Conservation (phyloP, 352 stramenopile species). For the Pythium myriotylum region DNA sequence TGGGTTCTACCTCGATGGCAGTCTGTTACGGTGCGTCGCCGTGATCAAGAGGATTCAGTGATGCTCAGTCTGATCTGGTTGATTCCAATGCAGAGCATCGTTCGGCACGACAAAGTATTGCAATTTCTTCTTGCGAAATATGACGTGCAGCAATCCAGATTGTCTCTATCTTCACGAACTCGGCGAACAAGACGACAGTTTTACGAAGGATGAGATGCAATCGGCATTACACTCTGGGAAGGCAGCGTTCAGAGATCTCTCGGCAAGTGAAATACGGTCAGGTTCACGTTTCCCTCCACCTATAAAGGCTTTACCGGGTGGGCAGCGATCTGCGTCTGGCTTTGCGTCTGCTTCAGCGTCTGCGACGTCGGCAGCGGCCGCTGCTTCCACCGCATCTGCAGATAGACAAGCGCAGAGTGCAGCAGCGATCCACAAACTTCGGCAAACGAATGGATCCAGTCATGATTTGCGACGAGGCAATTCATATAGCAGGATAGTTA, state of each 20-base stretch:
- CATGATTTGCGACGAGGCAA: slow-evolving; percentile 15
- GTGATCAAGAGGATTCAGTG: neutral
- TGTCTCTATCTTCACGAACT: slow-evolving; percentile 95
- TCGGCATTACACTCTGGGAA: slow-evolving; percentile 77
- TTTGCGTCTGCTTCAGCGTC: slow-evolving; percentile 13
- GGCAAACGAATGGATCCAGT: slow-evolving; percentile 28
- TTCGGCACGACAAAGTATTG: slow-evolving; percentile 97
- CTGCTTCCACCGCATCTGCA: slow-evolving; percentile 12
- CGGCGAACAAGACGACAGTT: slow-evolving; percentile 91
- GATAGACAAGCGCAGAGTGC: slow-evolving; percentile 78
- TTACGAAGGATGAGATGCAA: slow-evolving; percentile 95
- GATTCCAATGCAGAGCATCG: slow-evolving; percentile 56
- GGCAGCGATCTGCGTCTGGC: slow-evolving; percentile 13
- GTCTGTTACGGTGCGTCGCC: slow-evolving; percentile 59
- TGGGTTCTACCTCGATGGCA: slow-evolving; percentile 85
- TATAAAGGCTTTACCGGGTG: neutral
- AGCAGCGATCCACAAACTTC: slow-evolving; percentile 69
- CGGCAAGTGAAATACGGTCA: slow-evolving; percentile 46
- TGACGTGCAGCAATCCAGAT: slow-evolving; percentile 93
- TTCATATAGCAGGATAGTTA: slow-evolving; percentile 25
- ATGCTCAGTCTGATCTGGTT: too few relatives aligned
- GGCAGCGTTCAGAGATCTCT: slow-evolving; percentile 62
- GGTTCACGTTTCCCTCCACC: slow-evolving; percentile 60
- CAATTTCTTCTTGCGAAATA: slow-evolving; percentile 92
- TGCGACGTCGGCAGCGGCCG: neutral